Conservation (phyloP, 164 flowering plant genomes). For the Stephania cephalantha region DNA sequence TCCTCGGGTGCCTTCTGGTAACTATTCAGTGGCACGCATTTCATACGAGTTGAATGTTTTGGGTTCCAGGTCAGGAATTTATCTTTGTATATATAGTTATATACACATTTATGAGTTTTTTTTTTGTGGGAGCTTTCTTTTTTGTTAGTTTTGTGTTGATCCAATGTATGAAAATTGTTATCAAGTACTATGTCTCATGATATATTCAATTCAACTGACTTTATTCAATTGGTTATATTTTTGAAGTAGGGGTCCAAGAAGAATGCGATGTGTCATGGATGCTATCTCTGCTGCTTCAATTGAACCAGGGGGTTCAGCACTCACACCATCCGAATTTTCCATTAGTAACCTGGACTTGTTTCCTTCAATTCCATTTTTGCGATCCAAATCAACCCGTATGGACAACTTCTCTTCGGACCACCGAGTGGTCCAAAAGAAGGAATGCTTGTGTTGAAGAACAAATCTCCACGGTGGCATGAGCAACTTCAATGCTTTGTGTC, state of each 20-base stretch:
- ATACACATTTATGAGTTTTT: not conserved
- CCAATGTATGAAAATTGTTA: conserved; percentile 21
- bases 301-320: conserved; percentile 67
- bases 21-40: conserved; percentile 13
- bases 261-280: conserved; percentile 62
- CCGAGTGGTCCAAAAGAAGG: too few species aligned
- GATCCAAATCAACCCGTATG: too few species aligned
- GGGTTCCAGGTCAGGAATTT: conserved; percentile 53
- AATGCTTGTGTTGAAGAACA: conserved; percentile 37
- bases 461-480: conserved; percentile 84
- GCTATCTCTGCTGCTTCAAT: conserved; percentile 54
- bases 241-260: not conserved
- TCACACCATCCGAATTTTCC: conserved; percentile 55
- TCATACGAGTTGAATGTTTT: conserved; percentile 67
- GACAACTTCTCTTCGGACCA: too few species aligned
- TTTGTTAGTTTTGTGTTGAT: conserved; percentile 33
- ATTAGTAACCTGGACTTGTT: conserved; percentile 20
- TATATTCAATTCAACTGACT: too few species aligned
- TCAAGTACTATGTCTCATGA: too few species aligned
- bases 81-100: not conserved
- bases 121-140: not conserved
- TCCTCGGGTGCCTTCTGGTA: too few species aligned
- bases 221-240: too few species aligned
- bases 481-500: conserved; percentile 80
- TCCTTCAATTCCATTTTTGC: too few species aligned